A percentile compares a stretch with the other conserved stretches of the same genome.
phyloP scores from a whole-genome alignment of 2,329 filamentous ascomycete genomes.

The Xylariales sp. region DNA sequence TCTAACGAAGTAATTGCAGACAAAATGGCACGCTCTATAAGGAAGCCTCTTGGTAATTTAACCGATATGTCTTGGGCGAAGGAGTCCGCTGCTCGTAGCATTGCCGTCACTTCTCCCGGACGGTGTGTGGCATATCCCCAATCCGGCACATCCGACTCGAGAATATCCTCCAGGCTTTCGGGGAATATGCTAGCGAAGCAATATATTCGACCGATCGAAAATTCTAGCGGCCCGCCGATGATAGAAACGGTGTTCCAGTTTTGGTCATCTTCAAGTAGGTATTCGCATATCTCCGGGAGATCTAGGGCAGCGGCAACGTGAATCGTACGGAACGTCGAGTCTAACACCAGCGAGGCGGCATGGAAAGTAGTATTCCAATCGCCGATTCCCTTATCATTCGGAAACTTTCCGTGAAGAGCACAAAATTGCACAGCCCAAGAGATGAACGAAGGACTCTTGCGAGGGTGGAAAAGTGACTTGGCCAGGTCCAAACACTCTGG shows the following conservation, averaged over 20 bases:
- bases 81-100: conserved; percentile 4
- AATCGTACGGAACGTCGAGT: conserved; percentile 17
- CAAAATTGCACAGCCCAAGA: conserved; percentile 19
- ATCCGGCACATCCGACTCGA: not conserved
- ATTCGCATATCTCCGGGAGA: conserved; percentile 25
- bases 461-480: conserved; percentile 22
- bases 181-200: not conserved
- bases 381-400: not conserved
- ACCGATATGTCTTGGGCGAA: not conserved
- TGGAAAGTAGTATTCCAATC: not conserved
- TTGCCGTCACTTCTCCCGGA: conserved; percentile 1
- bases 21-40: conserved; percentile 17
- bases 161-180: not conserved
- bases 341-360: not conserved
- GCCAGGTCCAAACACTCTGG: conserved; percentile 19
- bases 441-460: conserved; percentile 29
- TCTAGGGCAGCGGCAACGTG: conserved; percentile 24
- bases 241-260: conserved; percentile 13
- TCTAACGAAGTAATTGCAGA: conserved; percentile 8
- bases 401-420: not conserved
- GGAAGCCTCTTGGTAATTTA: not conserved
- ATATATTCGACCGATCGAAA: conserved; percentile 8
- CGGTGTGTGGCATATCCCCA: conserved; percentile 13
- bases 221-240: conserved; percentile 20
- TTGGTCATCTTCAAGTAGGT: conserved; percentile 9